These are phyloP conservation scores for Martiniozyma asiatica DNA, from an alignment of 1,139 yeast species.

Conservation along the genomic window DNA sequence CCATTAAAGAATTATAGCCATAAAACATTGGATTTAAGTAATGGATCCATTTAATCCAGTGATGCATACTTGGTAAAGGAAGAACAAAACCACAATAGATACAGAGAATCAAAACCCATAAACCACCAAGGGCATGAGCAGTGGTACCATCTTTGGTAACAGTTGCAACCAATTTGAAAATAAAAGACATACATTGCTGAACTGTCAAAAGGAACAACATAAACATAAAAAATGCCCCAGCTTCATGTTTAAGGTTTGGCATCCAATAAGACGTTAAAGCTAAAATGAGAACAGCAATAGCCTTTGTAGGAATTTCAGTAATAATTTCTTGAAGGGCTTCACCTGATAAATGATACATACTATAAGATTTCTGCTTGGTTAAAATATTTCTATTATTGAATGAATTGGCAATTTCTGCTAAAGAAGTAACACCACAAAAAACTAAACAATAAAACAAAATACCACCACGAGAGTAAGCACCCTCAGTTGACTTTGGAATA, in stretches of 20 bases:
- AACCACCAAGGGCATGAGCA: constrained; percentile 37
- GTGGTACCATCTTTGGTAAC: constrained; percentile 42
- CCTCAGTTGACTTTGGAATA: constrained; percentile 31
- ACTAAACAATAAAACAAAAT: constrained; percentile 39
- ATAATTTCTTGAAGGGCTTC: constrained; percentile 38
- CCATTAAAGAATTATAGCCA: constrained; percentile 43
- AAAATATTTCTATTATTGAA: constrained; percentile 41
- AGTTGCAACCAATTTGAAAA: constrained; percentile 52
- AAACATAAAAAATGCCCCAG: constrained; percentile 44
- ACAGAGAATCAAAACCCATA: constrained; percentile 38
- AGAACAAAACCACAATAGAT: constrained; percentile 47
- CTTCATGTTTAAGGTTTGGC: constrained; percentile 35
- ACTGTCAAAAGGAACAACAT: constrained; percentile 31
- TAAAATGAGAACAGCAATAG: constrained; percentile 33
- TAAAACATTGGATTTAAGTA: constrained; percentile 46
- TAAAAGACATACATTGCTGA: constrained; percentile 31
- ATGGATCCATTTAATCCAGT: constrained; percentile 54
- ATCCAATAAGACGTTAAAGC: constrained; percentile 39
- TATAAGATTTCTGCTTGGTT: constrained; percentile 43
- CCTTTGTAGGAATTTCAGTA: constrained; percentile 36
- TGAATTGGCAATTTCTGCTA: constrained; percentile 39
- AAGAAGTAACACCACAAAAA: constrained; percentile 41
- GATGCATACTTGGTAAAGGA: constrained; percentile 46
- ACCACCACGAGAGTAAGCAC: constrained; percentile 52
- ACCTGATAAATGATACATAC: constrained; percentile 49